These are phyloP conservation scores for Pseudomicrostroma phylloplanum DNA, from an alignment of 1,284 basidiomycete genomes.

Conservation along the genomic window DNA sequence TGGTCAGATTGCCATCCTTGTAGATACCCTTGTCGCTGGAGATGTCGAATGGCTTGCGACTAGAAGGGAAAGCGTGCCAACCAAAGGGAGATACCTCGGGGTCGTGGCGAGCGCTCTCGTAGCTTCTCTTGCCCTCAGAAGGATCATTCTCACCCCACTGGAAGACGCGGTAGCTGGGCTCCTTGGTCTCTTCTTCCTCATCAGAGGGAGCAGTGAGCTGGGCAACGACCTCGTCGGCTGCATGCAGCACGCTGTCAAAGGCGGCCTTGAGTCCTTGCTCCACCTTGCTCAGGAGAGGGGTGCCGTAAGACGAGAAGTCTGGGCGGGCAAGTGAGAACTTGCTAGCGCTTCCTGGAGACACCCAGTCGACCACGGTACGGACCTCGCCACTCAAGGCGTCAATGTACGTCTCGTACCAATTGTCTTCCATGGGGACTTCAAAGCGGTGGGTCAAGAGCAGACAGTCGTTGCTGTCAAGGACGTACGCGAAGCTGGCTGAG, in stretches of 20 bases:
- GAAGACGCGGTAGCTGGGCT: slow-evolving; percentile 32
- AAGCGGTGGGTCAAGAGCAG: slow-evolving; percentile 37
- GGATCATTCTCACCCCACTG: slow-evolving; percentile 42
- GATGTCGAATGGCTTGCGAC: slow-evolving; percentile 23
- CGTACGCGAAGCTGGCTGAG: slow-evolving; percentile 34
- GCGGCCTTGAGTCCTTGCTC: too few relatives aligned
- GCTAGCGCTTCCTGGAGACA: slow-evolving; percentile 26
- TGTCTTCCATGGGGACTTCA: slow-evolving; percentile 37
- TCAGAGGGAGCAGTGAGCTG: slow-evolving; percentile 2
- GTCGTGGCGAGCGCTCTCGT: slow-evolving; percentile 28
- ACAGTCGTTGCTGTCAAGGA: slow-evolving; percentile 24
- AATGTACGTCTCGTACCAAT: slow-evolving; percentile 37
- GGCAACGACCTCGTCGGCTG: neutral
- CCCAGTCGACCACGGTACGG: slow-evolving; percentile 36
- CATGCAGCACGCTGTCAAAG: neutral
- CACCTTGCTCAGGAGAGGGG: slow-evolving; percentile 1
- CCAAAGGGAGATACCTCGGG: slow-evolving; percentile 27
- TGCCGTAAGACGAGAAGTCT: slow-evolving; percentile 23
- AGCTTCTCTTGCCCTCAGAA: slow-evolving; percentile 31
- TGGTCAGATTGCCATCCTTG: slow-evolving; percentile 21
- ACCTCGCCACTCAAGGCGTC: slow-evolving; percentile 33
- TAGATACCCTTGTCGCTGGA: slow-evolving; percentile 15
- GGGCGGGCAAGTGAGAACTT: slow-evolving; percentile 27
- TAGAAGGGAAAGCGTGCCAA: slow-evolving; percentile 35
- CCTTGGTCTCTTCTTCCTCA: slow-evolving; percentile 13